Percentiles rank a stretch among this genome's conserved stretches.
These are phyloP conservation scores for Ceratocystis alfenasii DNA, from an alignment of 2,329 filamentous ascomycete genomes.

Conservation along the genomic window DNA sequence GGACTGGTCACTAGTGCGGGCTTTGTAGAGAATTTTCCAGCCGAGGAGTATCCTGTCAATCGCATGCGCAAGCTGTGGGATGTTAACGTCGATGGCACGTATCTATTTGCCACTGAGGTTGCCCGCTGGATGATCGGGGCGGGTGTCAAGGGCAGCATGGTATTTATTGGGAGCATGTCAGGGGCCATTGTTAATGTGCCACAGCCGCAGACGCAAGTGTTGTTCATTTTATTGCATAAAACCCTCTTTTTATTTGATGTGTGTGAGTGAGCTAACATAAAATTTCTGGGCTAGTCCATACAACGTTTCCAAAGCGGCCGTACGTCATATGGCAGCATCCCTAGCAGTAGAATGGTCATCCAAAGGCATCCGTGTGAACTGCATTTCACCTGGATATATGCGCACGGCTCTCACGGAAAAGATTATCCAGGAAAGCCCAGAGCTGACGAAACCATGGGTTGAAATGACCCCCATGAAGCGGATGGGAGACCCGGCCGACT, in stretches of 20 bases:
- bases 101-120: constrained; percentile 71
- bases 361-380: constrained; percentile 82
- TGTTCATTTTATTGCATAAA: too few relatives aligned
- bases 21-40: constrained; percentile 92
- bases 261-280: neutral
- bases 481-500: constrained; percentile 82
- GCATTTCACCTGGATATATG: constrained; percentile 94
- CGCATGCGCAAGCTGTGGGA: constrained; percentile 88
- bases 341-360: constrained; percentile 90
- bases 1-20: constrained; percentile 91
- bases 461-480: constrained; percentile 84
- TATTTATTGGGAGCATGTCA: constrained; percentile 93
- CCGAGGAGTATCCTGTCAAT: constrained; percentile 79
- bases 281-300: constrained; percentile 47
- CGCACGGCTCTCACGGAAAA: constrained; percentile 87
- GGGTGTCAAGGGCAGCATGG: constrained; percentile 68
- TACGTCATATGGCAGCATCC: constrained; percentile 75
- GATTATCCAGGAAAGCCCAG: constrained; percentile 86
- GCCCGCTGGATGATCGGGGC: constrained; percentile 82
- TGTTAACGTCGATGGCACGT: constrained; percentile 87
- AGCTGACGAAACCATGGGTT: constrained; percentile 81
- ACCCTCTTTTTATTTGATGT: neutral
- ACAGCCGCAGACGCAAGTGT: constrained; percentile 64
- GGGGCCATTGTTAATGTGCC: constrained; percentile 89
- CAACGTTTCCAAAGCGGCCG: constrained; percentile 85